These are phyloP conservation scores for Mortierella sp. DNA, from an alignment of 371 early-diverging fungal genomes.

Conservation along the genomic window DNA sequence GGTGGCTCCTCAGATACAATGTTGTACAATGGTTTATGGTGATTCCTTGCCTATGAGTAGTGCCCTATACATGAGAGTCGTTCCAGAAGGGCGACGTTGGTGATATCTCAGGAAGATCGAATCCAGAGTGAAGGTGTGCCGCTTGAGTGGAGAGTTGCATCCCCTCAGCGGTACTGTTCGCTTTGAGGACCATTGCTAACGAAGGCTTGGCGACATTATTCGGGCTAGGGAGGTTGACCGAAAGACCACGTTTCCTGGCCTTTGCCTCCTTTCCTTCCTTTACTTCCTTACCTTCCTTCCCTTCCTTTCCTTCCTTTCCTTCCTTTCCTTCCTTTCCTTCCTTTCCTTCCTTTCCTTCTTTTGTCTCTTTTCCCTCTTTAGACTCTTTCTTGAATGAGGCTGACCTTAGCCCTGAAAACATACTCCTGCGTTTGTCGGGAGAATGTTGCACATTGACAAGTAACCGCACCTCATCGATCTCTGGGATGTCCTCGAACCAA, in stretches of 20 bases:
- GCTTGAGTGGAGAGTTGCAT: not conserved
- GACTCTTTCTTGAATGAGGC: conserved; percentile 35
- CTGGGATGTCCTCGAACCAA: conserved; percentile 75
- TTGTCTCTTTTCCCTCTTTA: conserved; percentile 21
- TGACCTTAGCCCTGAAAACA: conserved; percentile 39
- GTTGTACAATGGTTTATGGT: not conserved
- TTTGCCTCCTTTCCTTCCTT: too few species aligned
- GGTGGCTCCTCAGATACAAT: not conserved
- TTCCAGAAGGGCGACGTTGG: conserved; percentile 55
- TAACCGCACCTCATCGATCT: conserved; percentile 25
- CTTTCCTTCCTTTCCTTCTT: conserved; percentile 10
- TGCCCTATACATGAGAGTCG: conserved; percentile 3
- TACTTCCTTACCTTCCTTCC: too few species aligned
- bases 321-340: conserved; percentile 29
- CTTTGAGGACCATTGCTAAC: conserved; percentile 8
- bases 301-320: conserved; percentile 6
- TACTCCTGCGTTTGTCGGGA: conserved; percentile 52
- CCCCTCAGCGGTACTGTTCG: not conserved
- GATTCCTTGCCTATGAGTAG: not conserved
- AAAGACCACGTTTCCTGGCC: conserved; percentile 25
- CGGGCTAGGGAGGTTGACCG: conserved; percentile 9
- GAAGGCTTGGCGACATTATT: conserved; percentile 8
- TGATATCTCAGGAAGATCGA: conserved; percentile 46
- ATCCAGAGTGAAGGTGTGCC: conserved; percentile 10
- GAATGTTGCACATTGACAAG: conserved; percentile 40